A percentile compares a stretch with the other conserved stretches of the same genome.
phyloP scores from a whole-genome alignment of 2,329 filamentous ascomycete species.

The Talaromyces sp. region DNA sequence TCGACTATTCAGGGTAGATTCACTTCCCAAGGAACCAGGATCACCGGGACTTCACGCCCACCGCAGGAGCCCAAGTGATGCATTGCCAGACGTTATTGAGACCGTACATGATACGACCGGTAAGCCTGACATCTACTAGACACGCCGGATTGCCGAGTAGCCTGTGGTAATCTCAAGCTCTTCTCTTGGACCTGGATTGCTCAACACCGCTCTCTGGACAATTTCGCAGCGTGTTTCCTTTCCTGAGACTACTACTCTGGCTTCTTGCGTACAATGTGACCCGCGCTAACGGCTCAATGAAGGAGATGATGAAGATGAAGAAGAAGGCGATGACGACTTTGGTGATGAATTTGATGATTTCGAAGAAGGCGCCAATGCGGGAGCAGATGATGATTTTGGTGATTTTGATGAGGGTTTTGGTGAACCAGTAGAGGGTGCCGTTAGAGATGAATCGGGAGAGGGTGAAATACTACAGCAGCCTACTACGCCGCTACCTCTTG shows the following conservation, averaged over 20 bases:
- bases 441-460: constrained; percentile 18
- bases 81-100: constrained; percentile 45
- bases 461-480: constrained; percentile 23
- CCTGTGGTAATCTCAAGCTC: constrained; percentile 13
- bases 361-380: constrained; percentile 52
- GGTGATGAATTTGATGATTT: constrained; percentile 59
- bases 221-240: constrained; percentile 31
- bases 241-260: constrained; percentile 9
- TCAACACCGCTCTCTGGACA: constrained; percentile 48
- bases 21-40: constrained; percentile 34
- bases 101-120: constrained; percentile 52
- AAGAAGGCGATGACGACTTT: constrained; percentile 65
- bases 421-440: constrained; percentile 36
- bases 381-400: constrained; percentile 55
- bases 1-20: constrained; percentile 45
- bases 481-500: constrained; percentile 42
- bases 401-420: constrained; percentile 71
- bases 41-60: constrained; percentile 39
- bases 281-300: constrained; percentile 48
- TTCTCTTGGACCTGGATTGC: constrained; percentile 27
- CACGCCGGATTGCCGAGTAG: constrained; percentile 34
- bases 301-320: constrained; percentile 58
- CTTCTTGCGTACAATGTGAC: constrained; percentile 15
- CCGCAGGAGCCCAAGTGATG: constrained; percentile 42
- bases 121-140: constrained; percentile 48